Base-by-base conservation (phyloP, 1,139 yeast genomes). In the Candida pseudoviswanathii region DNA sequence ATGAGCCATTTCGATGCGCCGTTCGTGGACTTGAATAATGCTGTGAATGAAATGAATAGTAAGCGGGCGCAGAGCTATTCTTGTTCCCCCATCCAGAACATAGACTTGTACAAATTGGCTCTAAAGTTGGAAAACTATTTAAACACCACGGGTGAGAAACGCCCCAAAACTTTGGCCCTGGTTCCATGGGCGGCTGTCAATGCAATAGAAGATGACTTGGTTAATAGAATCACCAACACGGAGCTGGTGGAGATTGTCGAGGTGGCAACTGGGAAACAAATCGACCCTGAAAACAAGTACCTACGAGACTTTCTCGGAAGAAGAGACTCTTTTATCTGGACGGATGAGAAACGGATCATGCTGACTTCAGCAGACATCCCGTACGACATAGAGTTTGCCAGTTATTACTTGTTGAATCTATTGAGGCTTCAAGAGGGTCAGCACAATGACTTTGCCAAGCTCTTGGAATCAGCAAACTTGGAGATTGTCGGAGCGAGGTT, bases 61-160 rank as follows among this genome's bases (percentile, higher is more conserved):
- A 10, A n/a, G 3, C 29, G 9, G 5, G 41, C 30, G 9, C 5
- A 8, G 5, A 16, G n/a, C 9, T 37, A 37, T 25, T n/a, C 21
- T 9, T 37, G 24, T 10, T 16, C 30, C 47, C 4, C 38, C 46
- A 6, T 41, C 42, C 10, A 57, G 2, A 57, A 64, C 25, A 54
- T 61, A 0, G 79, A 73, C 51, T 37, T 71, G 1, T 66, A 75
- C 37, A 52, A 54, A 9, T 52, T 69, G 36, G 76, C 77, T 0
- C 43, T 67, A 7, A 58, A 55, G 32, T 30, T 43, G 21, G 29
- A 42, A 9, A 32, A 24, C 25, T 40, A 10, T 10, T n/a, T 38
- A 27, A 47, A 32, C 26, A 16, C 27, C 4, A 31, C 36, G 2
- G 33, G 32, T 31, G 29, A 31, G 25, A 21, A 21, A 24, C 6